These are phyloP conservation scores for Aspergillus pseudoglaucus DNA, from an alignment of 2,329 filamentous ascomycete genomes.

Conservation along the genomic window DNA sequence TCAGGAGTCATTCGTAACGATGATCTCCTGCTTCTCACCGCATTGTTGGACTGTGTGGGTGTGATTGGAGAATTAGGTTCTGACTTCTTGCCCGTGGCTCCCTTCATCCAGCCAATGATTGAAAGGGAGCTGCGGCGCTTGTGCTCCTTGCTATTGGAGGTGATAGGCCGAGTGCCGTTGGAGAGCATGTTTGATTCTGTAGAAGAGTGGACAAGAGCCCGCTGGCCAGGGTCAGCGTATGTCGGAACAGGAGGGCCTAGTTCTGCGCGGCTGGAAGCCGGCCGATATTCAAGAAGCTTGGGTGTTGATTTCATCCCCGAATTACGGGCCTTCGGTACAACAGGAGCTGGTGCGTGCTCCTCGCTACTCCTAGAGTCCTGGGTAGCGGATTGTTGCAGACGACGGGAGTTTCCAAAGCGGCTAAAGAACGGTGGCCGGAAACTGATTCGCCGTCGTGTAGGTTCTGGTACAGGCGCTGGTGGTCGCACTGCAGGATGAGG, in stretches of 20 bases:
- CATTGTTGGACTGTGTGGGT: slow-evolving; percentile 1
- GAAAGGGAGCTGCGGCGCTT: slow-evolving; percentile 33
- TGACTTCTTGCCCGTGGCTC: slow-evolving; percentile 17
- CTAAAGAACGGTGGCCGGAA: slow-evolving; percentile 32
- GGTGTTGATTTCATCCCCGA: not conserved
- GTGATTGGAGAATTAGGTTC: slow-evolving; percentile 8
- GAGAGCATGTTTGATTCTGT: slow-evolving; percentile 19
- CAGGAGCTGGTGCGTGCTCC: slow-evolving; percentile 29
- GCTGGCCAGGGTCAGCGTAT: slow-evolving; percentile 4
- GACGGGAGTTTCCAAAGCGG: slow-evolving; percentile 18
- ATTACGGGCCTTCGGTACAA: slow-evolving; percentile 22
- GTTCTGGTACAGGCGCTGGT: slow-evolving; percentile 11
- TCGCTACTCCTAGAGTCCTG: slow-evolving; percentile 19
- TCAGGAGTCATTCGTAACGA: slow-evolving; percentile 14
- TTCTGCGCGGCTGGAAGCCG: too few species aligned
- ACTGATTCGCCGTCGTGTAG: slow-evolving; percentile 27
- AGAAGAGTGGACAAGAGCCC: slow-evolving; percentile 21
- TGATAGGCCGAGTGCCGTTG: slow-evolving; percentile 4
- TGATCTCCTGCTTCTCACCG: slow-evolving; percentile 9
- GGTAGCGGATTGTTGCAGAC: slow-evolving; percentile 20
- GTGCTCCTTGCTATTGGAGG: slow-evolving; percentile 18
- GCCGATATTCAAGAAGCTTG: not conserved
- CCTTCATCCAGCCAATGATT: slow-evolving; percentile 38
- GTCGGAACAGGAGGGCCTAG: slow-evolving; percentile 2
- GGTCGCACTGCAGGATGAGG: slow-evolving; percentile 11